phyloP scores from a whole-genome alignment of 177 flowering plant genomes.

The Vitis hybrid region DNA sequence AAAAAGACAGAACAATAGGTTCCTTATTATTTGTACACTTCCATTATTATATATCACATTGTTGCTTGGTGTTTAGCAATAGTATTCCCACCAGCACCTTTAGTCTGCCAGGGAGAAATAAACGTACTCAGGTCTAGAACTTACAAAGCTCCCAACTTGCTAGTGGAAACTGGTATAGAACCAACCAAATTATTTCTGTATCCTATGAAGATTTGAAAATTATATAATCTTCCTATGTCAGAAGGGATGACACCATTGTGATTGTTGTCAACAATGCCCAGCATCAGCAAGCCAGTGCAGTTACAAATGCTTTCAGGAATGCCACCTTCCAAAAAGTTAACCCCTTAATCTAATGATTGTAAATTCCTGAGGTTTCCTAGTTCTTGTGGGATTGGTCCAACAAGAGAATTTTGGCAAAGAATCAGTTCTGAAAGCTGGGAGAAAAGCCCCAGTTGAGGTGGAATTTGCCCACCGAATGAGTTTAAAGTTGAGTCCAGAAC shows the following conservation, averaged over 20 bases:
- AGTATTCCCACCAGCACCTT: too few species aligned
- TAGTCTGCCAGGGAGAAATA: too few species aligned
- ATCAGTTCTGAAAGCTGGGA: constrained; percentile 36
- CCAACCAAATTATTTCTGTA: constrained; percentile 50
- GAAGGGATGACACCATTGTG: constrained; percentile 44
- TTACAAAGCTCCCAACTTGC: constrained; percentile 40
- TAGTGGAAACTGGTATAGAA: constrained; percentile 63
- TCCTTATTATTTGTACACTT: too few species aligned
- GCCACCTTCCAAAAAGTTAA: constrained; percentile 42
- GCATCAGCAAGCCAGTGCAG: constrained; percentile 28
- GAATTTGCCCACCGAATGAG: constrained; percentile 54
- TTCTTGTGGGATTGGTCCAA: constrained; percentile 59
- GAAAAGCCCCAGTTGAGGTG: constrained; percentile 48
- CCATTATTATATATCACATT: too few species aligned
- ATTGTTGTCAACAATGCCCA: constrained; percentile 33
- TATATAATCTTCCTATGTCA: constrained; percentile 48
- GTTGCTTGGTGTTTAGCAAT: neutral
- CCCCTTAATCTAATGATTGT: constrained; percentile 43
- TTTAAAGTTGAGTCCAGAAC: constrained; percentile 63
- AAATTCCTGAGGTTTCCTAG: constrained; percentile 51
- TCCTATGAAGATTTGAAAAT: constrained; percentile 48
- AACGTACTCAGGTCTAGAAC: constrained; percentile 40
- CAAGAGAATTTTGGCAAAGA: constrained; percentile 46
- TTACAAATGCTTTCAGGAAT: constrained; percentile 48
- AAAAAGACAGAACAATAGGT: too few species aligned